Evolutionary conservation across 2,329 filamentous ascomycete species (phyloP), one percentile per base, ranked within the genome.

Genomic region (Aureobasidium subglaciale): DNA sequence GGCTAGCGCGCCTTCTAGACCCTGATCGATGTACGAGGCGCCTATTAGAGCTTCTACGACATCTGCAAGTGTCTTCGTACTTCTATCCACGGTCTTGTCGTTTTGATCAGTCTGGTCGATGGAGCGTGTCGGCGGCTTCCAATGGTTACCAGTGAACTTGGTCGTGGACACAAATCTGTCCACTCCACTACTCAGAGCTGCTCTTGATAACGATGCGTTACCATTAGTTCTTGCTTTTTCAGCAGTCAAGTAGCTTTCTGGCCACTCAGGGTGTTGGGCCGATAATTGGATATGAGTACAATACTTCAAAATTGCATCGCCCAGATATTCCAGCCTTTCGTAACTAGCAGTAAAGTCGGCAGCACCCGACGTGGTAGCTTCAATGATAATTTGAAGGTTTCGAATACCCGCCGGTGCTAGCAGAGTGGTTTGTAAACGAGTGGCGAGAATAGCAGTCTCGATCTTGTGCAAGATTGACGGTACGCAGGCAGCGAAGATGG

Each of bases 21-120:
- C 87, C 1, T 88, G 87, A 52, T 88, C 80, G 1, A 87, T 59
- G 62, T 81, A 90, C 0, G 87, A 80, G 1, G 84, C 87, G 1
- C 90, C 92, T 18, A 96, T 85, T 0, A 96, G 74, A 0, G 91
- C 82, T 67, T 97, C 92, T 0, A 96, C 79, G 0, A 96, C 85
- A 63, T 97, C 92, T 3, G 92, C 92, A 7, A 96, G 78, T 0
- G 82, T 82, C 67, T 97, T 97, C 1, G 83, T 86, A 0, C 88
- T 86, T 29, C 90, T 65, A 13, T 67, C 64, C 42, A 63, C 69
- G 59, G 32, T 62, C 55, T 57, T 54, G 46, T 57, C 27, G 16
- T 80, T 71, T 13, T 34, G 20, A 2, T 43, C 27, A 11, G 3
- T 24, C 10, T 24, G 18, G n/a, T 22, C 20, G 2, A n/a, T 18